These are phyloP conservation scores for Aspergillus felis DNA, from an alignment of 2,329 filamentous ascomycete species.

Conservation along the genomic window DNA sequence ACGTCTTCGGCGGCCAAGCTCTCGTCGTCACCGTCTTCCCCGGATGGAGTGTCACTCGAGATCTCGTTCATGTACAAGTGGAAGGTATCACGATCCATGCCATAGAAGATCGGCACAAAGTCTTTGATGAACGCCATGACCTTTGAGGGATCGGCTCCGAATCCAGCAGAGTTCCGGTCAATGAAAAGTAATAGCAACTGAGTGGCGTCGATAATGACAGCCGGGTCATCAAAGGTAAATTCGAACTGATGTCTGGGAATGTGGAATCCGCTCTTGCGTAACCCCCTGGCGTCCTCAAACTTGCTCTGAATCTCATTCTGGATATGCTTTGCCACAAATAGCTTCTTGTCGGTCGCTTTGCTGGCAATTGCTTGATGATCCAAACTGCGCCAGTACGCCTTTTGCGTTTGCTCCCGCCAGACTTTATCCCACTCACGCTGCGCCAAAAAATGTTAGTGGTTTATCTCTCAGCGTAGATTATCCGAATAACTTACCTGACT, in stretches of 20 bases:
- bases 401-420: constrained; percentile 92
- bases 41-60: constrained; percentile 66
- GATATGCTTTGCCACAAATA: constrained; percentile 84
- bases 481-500: constrained; percentile 54
- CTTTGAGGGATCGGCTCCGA: constrained; percentile 63
- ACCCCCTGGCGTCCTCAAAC: constrained; percentile 81
- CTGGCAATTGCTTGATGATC: constrained; percentile 94
- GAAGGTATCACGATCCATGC: constrained; percentile 66
- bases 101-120: constrained; percentile 74
- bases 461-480: background rate
- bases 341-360: constrained; percentile 84
- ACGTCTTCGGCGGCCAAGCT: constrained; percentile 64
- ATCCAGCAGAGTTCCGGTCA: constrained; percentile 47
- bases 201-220: constrained; percentile 55
- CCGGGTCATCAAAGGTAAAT: constrained; percentile 69
- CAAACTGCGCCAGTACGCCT: constrained; percentile 91
- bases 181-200: constrained; percentile 47
- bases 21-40: constrained; percentile 74
- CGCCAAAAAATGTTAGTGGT: constrained; percentile 4
- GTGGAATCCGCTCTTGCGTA: constrained; percentile 58
- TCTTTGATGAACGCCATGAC: constrained; percentile 72
- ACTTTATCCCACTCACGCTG: constrained; percentile 97
- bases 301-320: constrained; percentile 88
- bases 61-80: constrained; percentile 65
- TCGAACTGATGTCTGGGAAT: constrained; percentile 68